Evolutionary conservation across 306 rosid species (phyloP).

Genomic region (Urtica urens): DNA sequence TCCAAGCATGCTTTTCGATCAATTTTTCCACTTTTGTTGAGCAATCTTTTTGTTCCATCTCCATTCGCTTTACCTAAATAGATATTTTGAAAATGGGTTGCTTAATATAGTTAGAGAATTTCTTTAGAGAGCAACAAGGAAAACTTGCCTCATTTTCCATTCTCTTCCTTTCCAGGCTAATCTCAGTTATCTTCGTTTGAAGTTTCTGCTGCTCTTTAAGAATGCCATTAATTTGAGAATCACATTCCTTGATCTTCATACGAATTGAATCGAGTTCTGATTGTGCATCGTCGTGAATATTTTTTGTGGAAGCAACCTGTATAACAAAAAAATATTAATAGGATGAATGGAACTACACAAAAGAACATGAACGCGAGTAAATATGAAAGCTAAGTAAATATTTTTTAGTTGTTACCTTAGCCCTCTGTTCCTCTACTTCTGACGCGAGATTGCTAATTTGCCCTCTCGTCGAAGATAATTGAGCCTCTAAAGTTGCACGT

Average conservation of each 20-base stretch:
- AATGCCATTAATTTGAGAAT: slow-evolving; percentile 57
- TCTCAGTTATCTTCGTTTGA: slow-evolving; percentile 68
- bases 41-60: slow-evolving; percentile 82
- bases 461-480: slow-evolving; percentile 40
- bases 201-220: slow-evolving; percentile 56
- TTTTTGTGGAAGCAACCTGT: slow-evolving; percentile 62
- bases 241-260: slow-evolving; percentile 75
- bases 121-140: slow-evolving; percentile 4
- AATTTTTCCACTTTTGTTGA: slow-evolving; percentile 70
- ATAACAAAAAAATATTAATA: slow-evolving; percentile 16
- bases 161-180: slow-evolving; percentile 75
- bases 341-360: slow-evolving; percentile 9
- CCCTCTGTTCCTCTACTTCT: slow-evolving; percentile 62
- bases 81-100: slow-evolving; percentile 9
- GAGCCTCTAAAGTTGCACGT: slow-evolving; percentile 55
- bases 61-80: slow-evolving; percentile 68
- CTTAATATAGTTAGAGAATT: slow-evolving; percentile 3
- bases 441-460: slow-evolving; percentile 41
- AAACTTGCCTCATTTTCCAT: slow-evolving; percentile 82
- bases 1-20: slow-evolving; percentile 90
- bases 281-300: slow-evolving; percentile 47
- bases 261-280: slow-evolving; percentile 51
- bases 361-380: slow-evolving; percentile 12
- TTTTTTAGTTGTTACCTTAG: slow-evolving; percentile 29
- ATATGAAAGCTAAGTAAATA: too few species aligned